These are phyloP conservation scores for Candida dajiaensis DNA, from an alignment of 805 yeast species.

Conservation along the genomic window DNA sequence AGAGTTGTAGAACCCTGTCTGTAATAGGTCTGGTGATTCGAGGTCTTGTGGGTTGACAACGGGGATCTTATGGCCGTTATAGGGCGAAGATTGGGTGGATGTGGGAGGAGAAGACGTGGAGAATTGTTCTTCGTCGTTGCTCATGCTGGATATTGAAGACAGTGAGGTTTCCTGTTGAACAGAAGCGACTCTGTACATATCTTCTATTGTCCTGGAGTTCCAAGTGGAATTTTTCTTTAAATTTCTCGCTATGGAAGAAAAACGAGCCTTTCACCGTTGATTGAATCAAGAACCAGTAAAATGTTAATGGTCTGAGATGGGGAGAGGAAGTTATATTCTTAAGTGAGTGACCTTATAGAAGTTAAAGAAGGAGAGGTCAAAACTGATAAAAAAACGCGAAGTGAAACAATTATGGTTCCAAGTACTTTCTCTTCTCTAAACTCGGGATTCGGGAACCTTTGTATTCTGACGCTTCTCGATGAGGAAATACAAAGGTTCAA, in stretches of 20 bases:
- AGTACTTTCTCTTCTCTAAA: too few species aligned
- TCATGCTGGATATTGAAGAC: slow-evolving; percentile 9
- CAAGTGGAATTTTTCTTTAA: not conserved
- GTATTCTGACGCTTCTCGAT: not conserved
- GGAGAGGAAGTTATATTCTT: too few species aligned
- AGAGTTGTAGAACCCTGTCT: slow-evolving; percentile 18
- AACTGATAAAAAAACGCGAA: too few species aligned
- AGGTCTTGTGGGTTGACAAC: not conserved
- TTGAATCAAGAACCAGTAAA: not conserved
- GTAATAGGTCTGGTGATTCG: slow-evolving; percentile 14
- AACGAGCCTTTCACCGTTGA: not conserved
- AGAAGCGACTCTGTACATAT: not conserved
- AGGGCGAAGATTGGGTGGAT: slow-evolving; percentile 14
- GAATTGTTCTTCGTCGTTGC: slow-evolving; percentile 8
- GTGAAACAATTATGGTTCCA: too few species aligned
- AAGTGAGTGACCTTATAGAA: too few species aligned
- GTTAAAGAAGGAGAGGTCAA: too few species aligned
- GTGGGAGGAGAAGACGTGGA: slow-evolving; percentile 13
- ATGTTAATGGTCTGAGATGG: too few species aligned
- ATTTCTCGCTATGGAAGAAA: not conserved
- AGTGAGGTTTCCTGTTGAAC: not conserved
- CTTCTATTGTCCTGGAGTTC: not conserved
- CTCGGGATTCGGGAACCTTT: too few species aligned
- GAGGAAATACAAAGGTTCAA: not conserved
- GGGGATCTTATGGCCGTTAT: not conserved